Evolutionary conservation across 208 protist genomes (phyloP), one percentile per base, ranked within the genome.

Genomic region (Acanthamoeba sp.): DNA sequence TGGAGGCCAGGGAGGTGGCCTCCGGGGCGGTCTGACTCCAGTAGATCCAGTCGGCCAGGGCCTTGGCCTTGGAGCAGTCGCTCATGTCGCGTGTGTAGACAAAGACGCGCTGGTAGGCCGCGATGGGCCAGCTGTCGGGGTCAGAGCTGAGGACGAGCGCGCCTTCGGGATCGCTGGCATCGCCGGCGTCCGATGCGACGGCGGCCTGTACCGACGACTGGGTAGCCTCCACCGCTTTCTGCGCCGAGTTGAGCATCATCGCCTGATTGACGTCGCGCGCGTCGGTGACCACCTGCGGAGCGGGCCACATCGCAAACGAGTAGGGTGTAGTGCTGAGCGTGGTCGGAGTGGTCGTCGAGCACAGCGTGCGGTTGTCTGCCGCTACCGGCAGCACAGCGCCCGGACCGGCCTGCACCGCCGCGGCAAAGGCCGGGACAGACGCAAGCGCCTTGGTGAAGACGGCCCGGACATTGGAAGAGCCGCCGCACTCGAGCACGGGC

Each of bases 1-100:
- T 69, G 38, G 7, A 24, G 38, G 73, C 32, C 16, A 48, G 16
- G 20, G 73, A 36, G 29, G n/a, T 29, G 20, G 38, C 73, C 40
- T 84, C 34, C n/a, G 34, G 16, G 16, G 73, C 22, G 34, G 20
- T 84, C 40, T 84, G 73, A 10, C n/a, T 84, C 73, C 73, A 84
- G 73, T 40, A 40, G 34, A 84, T 29, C 73, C 73, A 84, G 73
- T 84, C 73, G 38, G 42, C 20, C 73, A 84, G 22, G 73, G 34
- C 73, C 40, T 84, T 24, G 24, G 73, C 73, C 16, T 20, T 84
- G 38, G 73, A 84, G 40, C 18, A 69, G 62, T 69, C 62, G 22
- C 20, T 34, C 62, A 34, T 69, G 62, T 27, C 4, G 22, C 62
- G 62, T 7, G 62, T 34, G 29, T 69, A 36, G n/a, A 69, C n/a